These are phyloP conservation scores for Chenopodium berlandieri DNA, from an alignment of 148 eudicot genomes.

Conservation along the genomic window DNA sequence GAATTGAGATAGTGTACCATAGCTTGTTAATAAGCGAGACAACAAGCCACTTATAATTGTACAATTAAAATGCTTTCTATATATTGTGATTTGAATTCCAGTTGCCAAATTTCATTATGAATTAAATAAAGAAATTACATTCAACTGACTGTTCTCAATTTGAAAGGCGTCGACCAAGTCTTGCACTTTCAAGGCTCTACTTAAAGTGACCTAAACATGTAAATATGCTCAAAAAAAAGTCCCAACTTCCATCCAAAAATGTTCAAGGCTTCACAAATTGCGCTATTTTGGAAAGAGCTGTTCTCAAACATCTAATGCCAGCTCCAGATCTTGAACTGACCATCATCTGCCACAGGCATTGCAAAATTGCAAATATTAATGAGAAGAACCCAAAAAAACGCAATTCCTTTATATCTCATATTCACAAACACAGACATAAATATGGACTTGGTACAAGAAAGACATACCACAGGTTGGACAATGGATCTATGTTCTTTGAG, in stretches of 20 bases:
- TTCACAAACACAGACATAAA: not conserved
- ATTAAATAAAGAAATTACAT: not conserved
- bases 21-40: too few relatives aligned
- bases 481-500: slow-evolving; percentile 72
- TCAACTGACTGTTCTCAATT: not conserved
- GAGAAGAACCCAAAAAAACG: not conserved
- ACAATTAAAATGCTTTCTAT: not conserved
- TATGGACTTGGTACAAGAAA: not conserved
- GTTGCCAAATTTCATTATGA: not conserved
- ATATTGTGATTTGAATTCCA: not conserved
- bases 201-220: not conserved
- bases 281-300: slow-evolving; percentile 65
- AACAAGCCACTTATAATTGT: not conserved
- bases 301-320: slow-evolving; percentile 82
- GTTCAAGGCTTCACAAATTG: slow-evolving; percentile 49
- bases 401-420: not conserved
- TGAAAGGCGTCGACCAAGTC: not conserved
- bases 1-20: not conserved
- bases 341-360: slow-evolving; percentile 66
- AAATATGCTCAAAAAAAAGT: not conserved
- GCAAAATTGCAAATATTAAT: slow-evolving; percentile 2
- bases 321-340: slow-evolving; percentile 89
- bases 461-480: slow-evolving; percentile 85
- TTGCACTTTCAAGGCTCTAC: slow-evolving; percentile 1
- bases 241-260: not conserved